Percentiles rank a stretch among this genome's conserved stretches.
Evolutionary conservation across 2,329 filamentous ascomycete species (phyloP).

Genomic region (Fusarium verticillioides): DNA sequence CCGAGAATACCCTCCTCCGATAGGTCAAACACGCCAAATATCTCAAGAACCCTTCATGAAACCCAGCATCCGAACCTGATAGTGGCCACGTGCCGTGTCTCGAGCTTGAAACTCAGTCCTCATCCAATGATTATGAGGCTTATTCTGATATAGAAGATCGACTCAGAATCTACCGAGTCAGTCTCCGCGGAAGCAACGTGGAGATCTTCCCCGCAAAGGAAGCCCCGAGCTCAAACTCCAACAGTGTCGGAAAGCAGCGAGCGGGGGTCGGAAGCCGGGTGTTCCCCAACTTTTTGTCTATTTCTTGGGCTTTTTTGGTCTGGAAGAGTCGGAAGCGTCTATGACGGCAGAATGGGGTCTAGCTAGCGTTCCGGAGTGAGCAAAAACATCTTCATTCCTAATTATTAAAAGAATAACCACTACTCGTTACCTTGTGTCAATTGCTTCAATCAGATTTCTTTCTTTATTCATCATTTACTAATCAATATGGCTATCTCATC

Average conservation of each 20-base stretch:
- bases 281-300: not conserved
- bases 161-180: constrained; percentile 7
- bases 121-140: not conserved
- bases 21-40: not conserved
- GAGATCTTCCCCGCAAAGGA: constrained; percentile 17
- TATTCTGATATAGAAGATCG: not conserved
- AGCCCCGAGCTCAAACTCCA: not conserved
- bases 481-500: not conserved
- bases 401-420: not conserved
- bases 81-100: not conserved
- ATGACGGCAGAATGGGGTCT: constrained; percentile 7
- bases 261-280: constrained; percentile 24
- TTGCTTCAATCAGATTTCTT: not conserved
- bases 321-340: not conserved
- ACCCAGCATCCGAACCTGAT: not conserved
- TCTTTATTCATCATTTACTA: not conserved
- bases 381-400: not conserved
- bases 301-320: not conserved
- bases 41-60: not conserved
- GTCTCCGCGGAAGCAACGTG: not conserved
- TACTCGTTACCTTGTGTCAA: not conserved
- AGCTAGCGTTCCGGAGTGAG: not conserved
- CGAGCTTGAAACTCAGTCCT: not conserved
- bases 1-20: not conserved
- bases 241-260: not conserved